phyloP scores from a whole-genome alignment of 192 early-diverging fungal species.

The Umbelopsis ramanniana region DNA sequence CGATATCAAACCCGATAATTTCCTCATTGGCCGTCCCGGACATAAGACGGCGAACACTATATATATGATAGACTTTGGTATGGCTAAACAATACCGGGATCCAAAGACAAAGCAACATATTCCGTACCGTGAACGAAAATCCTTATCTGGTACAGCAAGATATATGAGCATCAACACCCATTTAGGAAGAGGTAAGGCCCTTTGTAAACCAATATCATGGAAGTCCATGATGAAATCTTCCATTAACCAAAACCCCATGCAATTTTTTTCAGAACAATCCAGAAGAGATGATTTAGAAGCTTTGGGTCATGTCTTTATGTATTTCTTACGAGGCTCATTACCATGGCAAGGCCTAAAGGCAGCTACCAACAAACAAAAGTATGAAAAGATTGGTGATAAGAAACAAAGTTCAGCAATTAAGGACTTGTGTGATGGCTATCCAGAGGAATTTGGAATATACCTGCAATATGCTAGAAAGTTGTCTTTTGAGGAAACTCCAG shows the following conservation, averaged over 20 bases:
- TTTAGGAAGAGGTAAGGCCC: slow-evolving; percentile 76
- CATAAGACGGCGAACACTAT: slow-evolving; percentile 66
- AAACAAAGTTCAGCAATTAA: slow-evolving; percentile 71
- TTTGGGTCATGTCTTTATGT: slow-evolving; percentile 83
- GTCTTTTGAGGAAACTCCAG: slow-evolving; percentile 79
- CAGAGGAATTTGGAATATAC: slow-evolving; percentile 75
- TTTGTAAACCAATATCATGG: no score
- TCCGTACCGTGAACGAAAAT: slow-evolving; percentile 95
- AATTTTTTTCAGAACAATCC: slow-evolving; percentile 87
- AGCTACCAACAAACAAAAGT: slow-evolving; percentile 81
- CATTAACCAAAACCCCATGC: no score
- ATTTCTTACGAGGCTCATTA: slow-evolving; percentile 74
- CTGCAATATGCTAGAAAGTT: slow-evolving; percentile 73
- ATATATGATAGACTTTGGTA: slow-evolving; percentile 97
- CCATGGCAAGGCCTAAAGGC: slow-evolving; percentile 89
- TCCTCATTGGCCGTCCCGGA: slow-evolving; percentile 84
- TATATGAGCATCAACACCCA: slow-evolving; percentile 99
- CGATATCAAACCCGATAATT: slow-evolving; percentile 99
- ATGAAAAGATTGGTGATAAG: slow-evolving; percentile 85
- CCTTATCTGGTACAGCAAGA: slow-evolving; percentile 92
- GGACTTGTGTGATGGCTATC: slow-evolving; percentile 75
- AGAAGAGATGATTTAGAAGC: slow-evolving; percentile 87
- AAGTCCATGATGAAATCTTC: no score
- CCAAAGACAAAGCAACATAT: slow-evolving; percentile 97
- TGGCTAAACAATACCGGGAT: slow-evolving; percentile 98